Evolutionary conservation across 2,329 filamentous ascomycete genomes (phyloP).

Genomic region (Ceratocystis variospora): DNA sequence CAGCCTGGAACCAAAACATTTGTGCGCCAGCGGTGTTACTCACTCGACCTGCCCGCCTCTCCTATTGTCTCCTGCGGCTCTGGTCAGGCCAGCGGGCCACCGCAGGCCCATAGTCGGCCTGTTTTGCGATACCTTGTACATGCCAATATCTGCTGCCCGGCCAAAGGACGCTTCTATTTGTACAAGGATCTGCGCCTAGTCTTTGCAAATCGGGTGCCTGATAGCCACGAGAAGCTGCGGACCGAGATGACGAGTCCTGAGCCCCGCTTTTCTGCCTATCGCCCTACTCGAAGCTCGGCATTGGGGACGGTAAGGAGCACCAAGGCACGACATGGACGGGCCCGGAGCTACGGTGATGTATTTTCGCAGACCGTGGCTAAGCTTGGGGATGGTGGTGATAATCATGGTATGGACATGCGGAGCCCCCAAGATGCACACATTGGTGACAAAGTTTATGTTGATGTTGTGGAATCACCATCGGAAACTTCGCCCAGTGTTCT

Average conservation of each 20-base stretch:
- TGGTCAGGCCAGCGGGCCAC: background rate
- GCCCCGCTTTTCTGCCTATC: slow-evolving; percentile 75
- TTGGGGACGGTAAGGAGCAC: background rate
- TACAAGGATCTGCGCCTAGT: slow-evolving; percentile 89
- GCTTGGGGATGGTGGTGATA: background rate
- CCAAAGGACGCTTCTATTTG: slow-evolving; percentile 70
- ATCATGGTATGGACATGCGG: no score
- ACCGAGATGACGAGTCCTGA: slow-evolving; percentile 86
- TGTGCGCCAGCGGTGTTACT: slow-evolving; percentile 86
- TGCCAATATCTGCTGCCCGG: slow-evolving; percentile 79
- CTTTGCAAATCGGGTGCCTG: slow-evolving; percentile 90
- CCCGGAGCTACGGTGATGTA: background rate
- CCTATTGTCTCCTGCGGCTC: slow-evolving; percentile 9
- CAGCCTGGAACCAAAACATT: slow-evolving; percentile 90
- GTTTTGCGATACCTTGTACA: slow-evolving; percentile 83
- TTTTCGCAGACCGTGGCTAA: background rate
- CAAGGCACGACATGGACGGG: background rate
- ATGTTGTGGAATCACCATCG: background rate
- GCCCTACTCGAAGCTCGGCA: slow-evolving; percentile 43
- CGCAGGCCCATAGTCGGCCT: slow-evolving; percentile 34
- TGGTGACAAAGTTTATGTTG: background rate
- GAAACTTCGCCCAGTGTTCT: slow-evolving; percentile 24
- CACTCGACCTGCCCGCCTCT: slow-evolving; percentile 48
- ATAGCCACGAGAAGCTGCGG: slow-evolving; percentile 80
- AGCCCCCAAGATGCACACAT: no score